Base-by-base conservation (phyloP, 768 basidiomycete genomes). In the Crucibulum laeve region DNA sequence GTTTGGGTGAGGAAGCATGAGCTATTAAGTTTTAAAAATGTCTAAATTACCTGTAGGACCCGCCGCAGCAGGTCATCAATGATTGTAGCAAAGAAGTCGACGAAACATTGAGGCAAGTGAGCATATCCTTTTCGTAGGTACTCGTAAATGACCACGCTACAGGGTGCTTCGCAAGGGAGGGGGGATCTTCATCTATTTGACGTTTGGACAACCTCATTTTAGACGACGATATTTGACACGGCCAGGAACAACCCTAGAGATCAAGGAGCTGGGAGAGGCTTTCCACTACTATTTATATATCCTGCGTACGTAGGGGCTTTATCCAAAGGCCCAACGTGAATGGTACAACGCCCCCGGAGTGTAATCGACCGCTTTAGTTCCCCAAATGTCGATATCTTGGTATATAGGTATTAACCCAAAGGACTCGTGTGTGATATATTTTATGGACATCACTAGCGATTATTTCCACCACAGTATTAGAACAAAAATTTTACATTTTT, bases 401-500 rank as follows among this genome's bases (percentile, higher is more conserved):
- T n/a, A n/a, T n/a, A n/a, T n/a, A n/a, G n/a, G n/a, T n/a, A n/a
- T n/a, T n/a, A n/a, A n/a, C n/a, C n/a, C n/a, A n/a, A n/a, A n/a
- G n/a, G n/a, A n/a, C n/a, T n/a, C n/a, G n/a, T n/a, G n/a, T n/a
- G n/a, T n/a, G n/a, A n/a, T n/a, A n/a, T n/a, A n/a, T n/a, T n/a
- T n/a, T n/a, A n/a, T n/a, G n/a, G n/a, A n/a, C n/a, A n/a, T n/a
- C n/a, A n/a, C n/a, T n/a, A n/a, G n/a, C n/a, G n/a, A n/a, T n/a
- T n/a, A n/a, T n/a, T n/a, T n/a, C n/a, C n/a, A n/a, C n/a, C n/a
- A n/a, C n/a, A n/a, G n/a, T n/a, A n/a, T 65, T 55, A 95, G 53
- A 95, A 95, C 56, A 95, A 69, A 58, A 96, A 84, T 62, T 93
- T 92, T 48, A 93, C 93, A 67, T 96, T 96, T 64, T 86, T 79